Conservation (phyloP, 2,329 filamentous ascomycete genomes). For the Colletotrichum sidae region DNA sequence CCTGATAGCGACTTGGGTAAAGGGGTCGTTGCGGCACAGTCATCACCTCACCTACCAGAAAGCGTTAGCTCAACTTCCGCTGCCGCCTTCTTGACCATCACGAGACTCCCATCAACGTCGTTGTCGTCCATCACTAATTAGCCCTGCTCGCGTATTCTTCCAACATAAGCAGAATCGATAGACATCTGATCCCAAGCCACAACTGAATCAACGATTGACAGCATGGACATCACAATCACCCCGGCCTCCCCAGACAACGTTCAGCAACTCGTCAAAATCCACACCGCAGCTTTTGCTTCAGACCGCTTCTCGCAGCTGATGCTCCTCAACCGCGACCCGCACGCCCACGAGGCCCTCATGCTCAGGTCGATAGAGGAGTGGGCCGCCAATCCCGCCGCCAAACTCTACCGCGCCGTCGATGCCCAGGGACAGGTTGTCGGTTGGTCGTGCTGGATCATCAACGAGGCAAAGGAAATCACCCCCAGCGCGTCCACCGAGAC, state of each 20-base stretch:
- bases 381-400: conserved; percentile 7
- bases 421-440: conserved; percentile 5
- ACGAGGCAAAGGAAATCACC: not conserved
- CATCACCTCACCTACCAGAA: no score
- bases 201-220: not conserved
- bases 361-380: conserved; percentile 8
- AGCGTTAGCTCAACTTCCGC: no score
- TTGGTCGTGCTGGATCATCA: conserved; percentile 21
- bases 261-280: conserved; percentile 1
- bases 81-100: no score
- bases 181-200: no score
- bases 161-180: no score
- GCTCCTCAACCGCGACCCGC: conserved; percentile 13
- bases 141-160: no score
- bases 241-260: not conserved
- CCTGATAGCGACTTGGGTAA: no score
- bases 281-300: conserved; percentile 13
- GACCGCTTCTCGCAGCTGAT: conserved; percentile 32
- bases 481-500: not conserved
- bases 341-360: conserved; percentile 18
- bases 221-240: not conserved
- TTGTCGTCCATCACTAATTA: no score
- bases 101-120: no score
- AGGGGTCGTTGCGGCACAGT: no score
- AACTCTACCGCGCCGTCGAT: conserved; percentile 9